Evolutionary conservation across 2,329 filamentous ascomycete genomes (phyloP), one percentile per base, ranked within the genome.

Genomic region (Pyrenophora tritici-repentis): DNA sequence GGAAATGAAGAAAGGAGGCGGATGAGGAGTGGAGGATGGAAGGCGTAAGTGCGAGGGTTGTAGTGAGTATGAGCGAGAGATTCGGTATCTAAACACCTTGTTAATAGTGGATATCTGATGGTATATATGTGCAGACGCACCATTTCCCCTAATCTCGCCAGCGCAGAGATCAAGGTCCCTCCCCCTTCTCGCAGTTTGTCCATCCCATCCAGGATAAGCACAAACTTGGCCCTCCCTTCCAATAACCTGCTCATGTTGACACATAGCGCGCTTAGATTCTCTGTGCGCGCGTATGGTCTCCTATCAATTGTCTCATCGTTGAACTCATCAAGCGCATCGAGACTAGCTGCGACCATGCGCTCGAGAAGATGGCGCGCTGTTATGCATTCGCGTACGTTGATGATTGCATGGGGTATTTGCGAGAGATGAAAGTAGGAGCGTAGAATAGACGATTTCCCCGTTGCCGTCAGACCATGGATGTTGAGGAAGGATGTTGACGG

Each of bases 121-220:
- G 9, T 1, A 39, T 13, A 24, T 41, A 20, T 46, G 37, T 47
- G 16, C 16, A 24, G 40, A 76, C 86, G 63, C 76, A 94, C 90
- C 54, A 87, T 82, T 72, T 97, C 91, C 12, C 89, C 88, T 16
- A 99, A 73, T 54, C 92, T 83, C 17, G 89, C 90, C 55, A 99
- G 76, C 10, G 90, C 91, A 26, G 92, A 86, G 4, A 96, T 76
- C 12, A 97, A 75, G 1, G 90, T 96, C 2, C 85, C 81, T 5
- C 89, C 85, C 5, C 88, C 85, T 67, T 97, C 93, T 65, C 88
- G 82, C 71, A 96, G 89, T 56, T 82, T 83, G 71, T 97, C 93
- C 50, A 97, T 87, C 9, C 86, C 90, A 76, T 97, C 94, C 56
- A 97, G 82, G 9, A 97, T 89, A 50, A 97, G 74, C 7, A 93